These are phyloP conservation scores for Cutaneotrichosporon sp. DNA, from an alignment of 1,284 basidiomycete species.

Conservation along the genomic window DNA sequence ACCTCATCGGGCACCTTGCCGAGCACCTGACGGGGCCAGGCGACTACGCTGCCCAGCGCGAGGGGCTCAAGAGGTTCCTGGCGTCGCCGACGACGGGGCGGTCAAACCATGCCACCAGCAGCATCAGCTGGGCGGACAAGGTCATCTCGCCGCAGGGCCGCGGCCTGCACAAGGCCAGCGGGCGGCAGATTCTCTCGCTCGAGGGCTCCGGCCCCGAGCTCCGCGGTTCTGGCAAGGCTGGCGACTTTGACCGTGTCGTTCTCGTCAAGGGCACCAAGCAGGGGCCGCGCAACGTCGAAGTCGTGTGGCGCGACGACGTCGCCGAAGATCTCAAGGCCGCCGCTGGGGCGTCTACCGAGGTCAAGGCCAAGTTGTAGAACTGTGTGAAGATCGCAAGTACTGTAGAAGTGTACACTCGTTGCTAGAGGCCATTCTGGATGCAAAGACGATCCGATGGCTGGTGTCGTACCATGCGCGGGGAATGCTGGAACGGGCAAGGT, in stretches of 20 bases:
- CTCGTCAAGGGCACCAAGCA: constrained; percentile 8
- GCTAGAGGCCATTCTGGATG: not conserved
- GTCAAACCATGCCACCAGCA: not conserved
- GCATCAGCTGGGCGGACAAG: constrained; percentile 21
- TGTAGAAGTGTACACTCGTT: not conserved
- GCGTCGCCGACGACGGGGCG: constrained; percentile 6
- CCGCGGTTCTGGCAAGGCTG: constrained; percentile 4
- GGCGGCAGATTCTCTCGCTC: not conserved
- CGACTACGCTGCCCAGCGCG: constrained; percentile 19
- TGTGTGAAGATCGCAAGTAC: no score
- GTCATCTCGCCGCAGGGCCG: constrained; percentile 12
- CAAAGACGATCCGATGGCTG: not conserved
- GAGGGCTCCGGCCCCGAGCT: constrained; percentile 18
- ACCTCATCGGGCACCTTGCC: constrained; percentile 18
- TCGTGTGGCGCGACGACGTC: constrained; percentile 4
- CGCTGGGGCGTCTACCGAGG: not conserved
- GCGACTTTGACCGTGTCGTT: constrained; percentile 24
- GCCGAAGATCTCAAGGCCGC: not conserved
- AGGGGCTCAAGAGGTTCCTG: constrained; percentile 9
- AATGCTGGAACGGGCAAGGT: not conserved
- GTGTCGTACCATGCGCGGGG: not conserved
- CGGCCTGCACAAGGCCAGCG: constrained; percentile 7
- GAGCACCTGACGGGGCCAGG: constrained; percentile 10
- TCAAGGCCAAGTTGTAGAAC: constrained; percentile 10
- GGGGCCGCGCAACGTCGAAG: constrained; percentile 7